A percentile compares a stretch with the other conserved stretches of the same genome.
Evolutionary conservation across 257 asterid genomes (phyloP).

Genomic region (Dorcoceras hygrometricum): DNA sequence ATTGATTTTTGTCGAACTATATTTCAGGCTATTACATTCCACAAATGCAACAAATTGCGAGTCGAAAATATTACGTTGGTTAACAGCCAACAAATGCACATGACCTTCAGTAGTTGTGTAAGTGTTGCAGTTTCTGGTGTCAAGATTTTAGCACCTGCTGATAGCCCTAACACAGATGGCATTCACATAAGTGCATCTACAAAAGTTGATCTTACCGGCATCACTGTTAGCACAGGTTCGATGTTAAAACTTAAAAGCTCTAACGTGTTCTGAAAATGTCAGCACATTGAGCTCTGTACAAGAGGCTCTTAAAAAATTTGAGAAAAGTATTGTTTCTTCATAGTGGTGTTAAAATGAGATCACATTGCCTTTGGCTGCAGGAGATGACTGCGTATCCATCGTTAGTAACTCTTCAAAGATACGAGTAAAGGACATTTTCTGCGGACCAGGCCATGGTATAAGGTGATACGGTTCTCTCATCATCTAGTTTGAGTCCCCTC

Average conservation of each 20-base stretch:
- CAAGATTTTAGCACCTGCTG: conserved; percentile 52
- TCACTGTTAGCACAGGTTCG: conserved; percentile 63
- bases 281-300: not conserved
- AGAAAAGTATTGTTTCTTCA: not conserved
- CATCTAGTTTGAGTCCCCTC: not conserved
- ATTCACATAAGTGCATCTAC: conserved; percentile 74
- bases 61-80: conserved; percentile 44
- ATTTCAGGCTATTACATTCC: conserved; percentile 77
- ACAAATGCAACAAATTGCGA: conserved; percentile 64
- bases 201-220: conserved; percentile 41
- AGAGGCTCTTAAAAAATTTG: not conserved
- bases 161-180: conserved; percentile 90
- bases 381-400: conserved; percentile 93
- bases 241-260: conserved; percentile 21
- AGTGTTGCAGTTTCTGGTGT: conserved; percentile 46
- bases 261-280: not conserved
- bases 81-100: conserved; percentile 69
- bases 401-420: conserved; percentile 70
- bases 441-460: conserved; percentile 84
- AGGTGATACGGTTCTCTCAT: conserved; percentile 42
- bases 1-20: not conserved
- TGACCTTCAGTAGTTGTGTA: conserved; percentile 51
- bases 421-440: conserved; percentile 40
- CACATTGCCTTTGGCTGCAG: conserved; percentile 33
- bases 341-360: not conserved